Percentiles rank a stretch among this genome's conserved stretches.
Conservation (phyloP, 2,329 filamentous ascomycete species). For the Ambrosiella cleistominuta region DNA sequence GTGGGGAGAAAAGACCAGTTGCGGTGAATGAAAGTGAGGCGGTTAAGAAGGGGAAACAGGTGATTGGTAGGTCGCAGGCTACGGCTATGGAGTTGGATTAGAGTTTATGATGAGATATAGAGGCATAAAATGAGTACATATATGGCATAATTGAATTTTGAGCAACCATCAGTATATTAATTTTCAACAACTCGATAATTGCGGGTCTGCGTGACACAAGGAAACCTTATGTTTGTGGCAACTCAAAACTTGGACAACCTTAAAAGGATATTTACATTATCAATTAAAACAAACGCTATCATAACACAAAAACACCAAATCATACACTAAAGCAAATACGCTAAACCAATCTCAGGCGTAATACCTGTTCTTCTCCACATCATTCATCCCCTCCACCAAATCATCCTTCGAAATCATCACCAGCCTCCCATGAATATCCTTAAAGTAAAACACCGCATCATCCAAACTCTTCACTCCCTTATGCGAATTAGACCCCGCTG, state of each 20-base stretch:
- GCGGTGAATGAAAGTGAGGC: slow-evolving; percentile 2
- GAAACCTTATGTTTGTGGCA: not conserved
- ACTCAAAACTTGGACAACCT: not conserved
- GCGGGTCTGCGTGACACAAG: not conserved
- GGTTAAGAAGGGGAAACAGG: slow-evolving; percentile 3
- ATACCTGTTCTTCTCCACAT: not conserved
- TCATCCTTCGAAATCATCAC: not conserved
- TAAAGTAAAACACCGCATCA: not conserved
- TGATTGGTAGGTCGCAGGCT: not conserved
- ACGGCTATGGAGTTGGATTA: slow-evolving; percentile 6
- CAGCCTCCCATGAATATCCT: not conserved
- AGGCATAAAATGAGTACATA: not conserved
- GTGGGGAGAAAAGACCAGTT: slow-evolving; percentile 9
- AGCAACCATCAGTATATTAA: not conserved
- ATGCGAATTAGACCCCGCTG: not conserved
- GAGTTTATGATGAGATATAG: not conserved
- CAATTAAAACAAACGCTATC: not conserved
- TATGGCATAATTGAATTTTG: not conserved
- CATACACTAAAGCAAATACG: not conserved
- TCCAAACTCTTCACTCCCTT: not conserved
- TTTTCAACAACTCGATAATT: not conserved
- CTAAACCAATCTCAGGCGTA: not conserved
- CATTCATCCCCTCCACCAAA: not conserved
- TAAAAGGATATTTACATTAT: not conserved
- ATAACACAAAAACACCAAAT: not conserved